phyloP scores from a whole-genome alignment of 176 grass and related monocot genomes.

The Thinopyrum elongatum region DNA sequence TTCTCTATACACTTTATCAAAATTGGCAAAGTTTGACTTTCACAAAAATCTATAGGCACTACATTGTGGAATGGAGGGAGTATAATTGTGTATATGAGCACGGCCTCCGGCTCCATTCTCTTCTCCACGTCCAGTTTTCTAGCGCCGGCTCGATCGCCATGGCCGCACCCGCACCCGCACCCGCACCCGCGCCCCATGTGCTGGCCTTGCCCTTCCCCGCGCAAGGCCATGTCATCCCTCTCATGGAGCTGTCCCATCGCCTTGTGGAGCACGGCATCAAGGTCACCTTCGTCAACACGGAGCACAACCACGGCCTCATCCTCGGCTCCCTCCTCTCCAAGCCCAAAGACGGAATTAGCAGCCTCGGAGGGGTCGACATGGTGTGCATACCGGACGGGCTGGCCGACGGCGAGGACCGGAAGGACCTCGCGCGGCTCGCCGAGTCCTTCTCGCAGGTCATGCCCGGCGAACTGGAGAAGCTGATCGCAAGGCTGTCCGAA shows the following conservation, averaged over 20 bases:
- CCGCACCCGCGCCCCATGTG: slow-evolving; percentile 15
- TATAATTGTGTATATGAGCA: too few species aligned
- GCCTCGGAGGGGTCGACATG: slow-evolving; percentile 44
- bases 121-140: too few species aligned
- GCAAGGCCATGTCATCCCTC: slow-evolving; percentile 57
- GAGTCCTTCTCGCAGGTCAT: slow-evolving; percentile 41
- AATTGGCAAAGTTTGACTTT: too few species aligned
- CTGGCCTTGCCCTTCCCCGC: slow-evolving; percentile 41
- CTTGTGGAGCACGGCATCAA: slow-evolving; percentile 47
- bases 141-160: background rate
- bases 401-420: slow-evolving; percentile 42
- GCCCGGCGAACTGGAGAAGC: slow-evolving; percentile 46
- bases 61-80: too few species aligned
- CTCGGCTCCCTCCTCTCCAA: slow-evolving; percentile 21
- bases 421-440: slow-evolving; percentile 34
- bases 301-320: slow-evolving; percentile 29
- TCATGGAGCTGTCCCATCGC: slow-evolving; percentile 54
- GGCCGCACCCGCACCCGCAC: background rate
- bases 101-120: too few species aligned
- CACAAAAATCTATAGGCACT: too few species aligned
- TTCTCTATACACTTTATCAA: too few species aligned
- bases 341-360: background rate
- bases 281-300: slow-evolving; percentile 53
- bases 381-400: slow-evolving; percentile 62
- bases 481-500: slow-evolving; percentile 23